phyloP scores from a whole-genome alignment of 2,329 filamentous ascomycete species.

The Venturia effusa region DNA sequence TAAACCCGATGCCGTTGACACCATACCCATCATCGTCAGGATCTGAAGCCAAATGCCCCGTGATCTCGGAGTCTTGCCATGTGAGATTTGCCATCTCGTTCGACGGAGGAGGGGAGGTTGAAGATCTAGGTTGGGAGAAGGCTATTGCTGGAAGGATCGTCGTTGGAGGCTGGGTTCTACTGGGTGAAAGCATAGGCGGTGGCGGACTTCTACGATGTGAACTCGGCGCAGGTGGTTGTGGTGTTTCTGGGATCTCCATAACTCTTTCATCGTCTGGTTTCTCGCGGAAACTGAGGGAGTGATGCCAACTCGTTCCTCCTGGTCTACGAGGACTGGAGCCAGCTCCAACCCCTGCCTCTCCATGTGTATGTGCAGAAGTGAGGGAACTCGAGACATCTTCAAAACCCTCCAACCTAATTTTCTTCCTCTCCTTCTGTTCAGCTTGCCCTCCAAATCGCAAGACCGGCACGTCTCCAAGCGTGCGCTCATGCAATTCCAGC shows the following conservation, averaged over 20 bases:
- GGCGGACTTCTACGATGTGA: neutral
- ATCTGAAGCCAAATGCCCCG: slow-evolving; percentile 43
- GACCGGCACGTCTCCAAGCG: neutral
- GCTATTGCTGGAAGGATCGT: neutral
- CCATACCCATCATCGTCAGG: slow-evolving; percentile 52
- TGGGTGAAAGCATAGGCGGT: neutral
- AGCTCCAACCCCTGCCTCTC: neutral
- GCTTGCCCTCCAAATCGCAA: neutral
- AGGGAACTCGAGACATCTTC: neutral
- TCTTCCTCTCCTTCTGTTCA: slow-evolving; percentile 3
- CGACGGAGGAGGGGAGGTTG: neutral
- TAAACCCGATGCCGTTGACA: slow-evolving; percentile 54
- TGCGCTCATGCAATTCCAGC: neutral
- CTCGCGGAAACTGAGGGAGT: neutral
- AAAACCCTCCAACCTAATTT: neutral
- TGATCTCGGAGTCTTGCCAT: slow-evolving; percentile 53
- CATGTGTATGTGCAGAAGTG: neutral
- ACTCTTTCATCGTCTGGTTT: neutral
- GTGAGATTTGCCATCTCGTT: neutral
- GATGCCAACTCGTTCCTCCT: neutral
- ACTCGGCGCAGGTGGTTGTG: neutral
- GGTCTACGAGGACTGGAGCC: neutral
- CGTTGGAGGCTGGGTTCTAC: neutral
- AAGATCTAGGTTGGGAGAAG: neutral
- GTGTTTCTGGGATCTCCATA: neutral